phyloP scores from a whole-genome alignment of 768 basidiomycete species.

The Boletus rex-veris region DNA sequence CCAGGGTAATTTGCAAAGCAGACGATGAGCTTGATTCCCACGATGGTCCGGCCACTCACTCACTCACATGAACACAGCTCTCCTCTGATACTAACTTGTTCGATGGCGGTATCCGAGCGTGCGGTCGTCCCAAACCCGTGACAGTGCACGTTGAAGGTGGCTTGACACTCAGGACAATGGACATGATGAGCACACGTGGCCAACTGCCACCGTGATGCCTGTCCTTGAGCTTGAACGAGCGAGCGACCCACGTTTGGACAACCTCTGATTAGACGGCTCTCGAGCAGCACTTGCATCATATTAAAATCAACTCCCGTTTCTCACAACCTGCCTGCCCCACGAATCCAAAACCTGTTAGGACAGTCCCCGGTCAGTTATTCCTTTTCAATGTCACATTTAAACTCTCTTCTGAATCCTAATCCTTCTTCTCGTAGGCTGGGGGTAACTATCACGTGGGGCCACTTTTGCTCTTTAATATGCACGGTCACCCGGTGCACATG shows the following conservation, averaged over 20 bases:
- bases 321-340: background rate
- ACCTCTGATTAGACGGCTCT: background rate
- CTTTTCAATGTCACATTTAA: background rate
- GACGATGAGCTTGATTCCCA: background rate
- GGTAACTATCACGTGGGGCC: conserved; percentile 1
- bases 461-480: background rate
- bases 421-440: background rate
- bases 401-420: background rate
- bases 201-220: too few species aligned
- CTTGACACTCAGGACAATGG: too few species aligned
- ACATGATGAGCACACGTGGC: too few species aligned
- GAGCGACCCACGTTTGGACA: conserved; percentile 8
- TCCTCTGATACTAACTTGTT: too few species aligned
- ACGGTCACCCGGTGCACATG: background rate
- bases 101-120: too few species aligned
- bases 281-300: background rate
- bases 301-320: too few species aligned
- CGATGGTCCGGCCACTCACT: background rate
- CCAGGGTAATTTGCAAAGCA: too few species aligned
- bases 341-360: background rate
- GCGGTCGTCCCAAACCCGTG: too few species aligned
- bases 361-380: conserved; percentile 7
- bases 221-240: too few species aligned
- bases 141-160: too few species aligned
- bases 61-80: too few species aligned